phyloP scores from a whole-genome alignment of 106 monocot species.

The Narthecium ossifragum region DNA sequence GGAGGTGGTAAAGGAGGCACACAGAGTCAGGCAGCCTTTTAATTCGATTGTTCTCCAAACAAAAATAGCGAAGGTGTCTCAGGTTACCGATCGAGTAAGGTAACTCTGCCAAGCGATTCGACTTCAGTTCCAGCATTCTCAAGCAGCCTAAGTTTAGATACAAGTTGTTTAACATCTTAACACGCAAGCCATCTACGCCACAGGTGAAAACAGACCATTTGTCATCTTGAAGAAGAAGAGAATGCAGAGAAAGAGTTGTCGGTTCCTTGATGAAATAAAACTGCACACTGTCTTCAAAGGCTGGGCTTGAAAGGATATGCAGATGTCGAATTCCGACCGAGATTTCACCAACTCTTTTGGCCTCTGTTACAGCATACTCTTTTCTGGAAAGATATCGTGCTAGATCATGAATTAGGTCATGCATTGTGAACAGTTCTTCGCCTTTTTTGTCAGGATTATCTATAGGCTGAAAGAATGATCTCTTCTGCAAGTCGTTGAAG shows the following conservation, averaged over 20 bases:
- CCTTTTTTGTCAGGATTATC: neutral
- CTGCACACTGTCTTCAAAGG: no score
- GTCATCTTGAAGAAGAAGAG: no score
- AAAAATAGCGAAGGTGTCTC: neutral
- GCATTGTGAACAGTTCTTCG: neutral
- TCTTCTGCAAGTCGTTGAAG: slow-evolving; percentile 15
- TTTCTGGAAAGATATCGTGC: no score
- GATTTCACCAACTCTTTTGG: no score
- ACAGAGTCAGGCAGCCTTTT: slow-evolving; percentile 2
- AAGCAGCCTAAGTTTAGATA: no score
- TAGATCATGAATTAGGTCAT: slow-evolving; percentile 8
- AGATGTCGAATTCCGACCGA: no score
- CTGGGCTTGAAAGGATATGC: neutral
- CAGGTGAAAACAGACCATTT: no score
- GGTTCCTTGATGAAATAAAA: neutral
- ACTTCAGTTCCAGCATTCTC: neutral
- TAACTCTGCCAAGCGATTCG: neutral
- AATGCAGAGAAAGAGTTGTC: no score
- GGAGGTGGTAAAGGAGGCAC: neutral
- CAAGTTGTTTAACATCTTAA: no score
- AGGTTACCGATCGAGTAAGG: slow-evolving; percentile 2
- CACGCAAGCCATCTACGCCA: no score
- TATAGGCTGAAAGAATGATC: slow-evolving; percentile 19
- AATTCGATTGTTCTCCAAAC: neutral
- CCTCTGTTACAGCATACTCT: no score